Percentiles rank a stretch among this genome's conserved stretches.
Conservation (phyloP, 495 filamentous ascomycete genomes). For the Aspergillus sparsus region DNA sequence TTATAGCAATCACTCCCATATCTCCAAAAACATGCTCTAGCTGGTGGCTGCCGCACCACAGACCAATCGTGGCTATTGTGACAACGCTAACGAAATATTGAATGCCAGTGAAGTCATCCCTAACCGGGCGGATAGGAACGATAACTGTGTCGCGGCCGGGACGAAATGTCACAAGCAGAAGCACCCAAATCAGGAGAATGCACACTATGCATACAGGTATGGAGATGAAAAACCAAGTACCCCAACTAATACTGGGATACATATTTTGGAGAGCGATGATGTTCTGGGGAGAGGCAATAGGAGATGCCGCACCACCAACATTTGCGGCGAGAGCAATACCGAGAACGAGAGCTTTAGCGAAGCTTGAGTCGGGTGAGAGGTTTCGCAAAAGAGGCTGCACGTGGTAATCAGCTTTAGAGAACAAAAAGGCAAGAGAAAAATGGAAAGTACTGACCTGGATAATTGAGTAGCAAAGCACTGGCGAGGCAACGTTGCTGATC, state of each 20-base stretch:
- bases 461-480: conserved; percentile 97
- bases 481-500: conserved; percentile 97
- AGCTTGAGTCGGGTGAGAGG: conserved; percentile 81
- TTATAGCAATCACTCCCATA: conserved; percentile 97
- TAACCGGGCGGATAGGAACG: conserved; percentile 84
- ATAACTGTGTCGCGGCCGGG: conserved; percentile 85
- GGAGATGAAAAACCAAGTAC: conserved; percentile 93
- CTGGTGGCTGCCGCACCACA: conserved; percentile 93
- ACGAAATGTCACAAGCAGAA: conserved; percentile 82
- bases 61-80: conserved; percentile 80
- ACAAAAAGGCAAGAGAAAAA: conserved; percentile 6
- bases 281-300: conserved; percentile 96
- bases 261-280: conserved; percentile 96
- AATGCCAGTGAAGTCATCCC: conserved; percentile 81
- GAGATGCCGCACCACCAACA: conserved; percentile 93
- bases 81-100: conserved; percentile 91
- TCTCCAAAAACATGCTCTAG: conserved; percentile 87
- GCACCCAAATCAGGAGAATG: conserved; percentile 83
- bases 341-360: conserved; percentile 92
- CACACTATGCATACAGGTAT: conserved; percentile 90
- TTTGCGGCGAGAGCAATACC: conserved; percentile 95
- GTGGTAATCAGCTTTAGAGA: conserved; percentile 19
- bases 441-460: conserved; percentile 65
- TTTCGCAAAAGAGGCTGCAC: conserved; percentile 89
- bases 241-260: conserved; percentile 86